Evolutionary conservation across 1,284 basidiomycete genomes (phyloP), one percentile per base, ranked within the genome.

Genomic region (Ganoderma sp.): DNA sequence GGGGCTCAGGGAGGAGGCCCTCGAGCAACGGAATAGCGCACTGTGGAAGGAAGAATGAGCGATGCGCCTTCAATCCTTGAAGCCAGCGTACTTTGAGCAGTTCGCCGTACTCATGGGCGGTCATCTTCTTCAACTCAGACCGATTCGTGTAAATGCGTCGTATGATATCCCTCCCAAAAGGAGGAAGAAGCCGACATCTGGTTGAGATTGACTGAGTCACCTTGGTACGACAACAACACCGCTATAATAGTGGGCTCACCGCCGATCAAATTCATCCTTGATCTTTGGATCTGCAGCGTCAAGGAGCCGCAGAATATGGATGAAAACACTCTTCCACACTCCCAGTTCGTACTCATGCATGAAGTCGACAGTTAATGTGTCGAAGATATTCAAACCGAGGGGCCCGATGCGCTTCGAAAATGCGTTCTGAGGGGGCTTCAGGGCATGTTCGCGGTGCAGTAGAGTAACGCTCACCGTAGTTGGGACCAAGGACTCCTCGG

Each of bases 341-440:
- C 80, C 81, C 0, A 81, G 68, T 62, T 81, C 79, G 42, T 79
- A 72, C 65, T 82, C 78, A 61, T 82, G 81, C 57, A 82, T 50
- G 8, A 79, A 34, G 66, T 83, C 81, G 0, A 77, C 71, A 0
- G 78, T 74, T 1, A 83, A 71, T 41, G 79, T 68, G 1, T 14
- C 50, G 52, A 74, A 78, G 7, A 77, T 61, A n/a, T 80, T 67
- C 39, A 78, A 74, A 12, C 48, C 48, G 9, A 50, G 48, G 19
- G 48, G 48, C n/a, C 48, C 48, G 3, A 50, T 9, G 12, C 10
- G 22, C 48, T 50, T 50, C 4, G 22, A 50, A 25, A 50, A 50
- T 22, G 48, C 48, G 22, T 25, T 50, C 48, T 50, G 19, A n/a
- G 10, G 3, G 10, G n/a, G 4, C 12, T 50, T 50, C 22, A 50